These are phyloP conservation scores for Bromus sterilis DNA, from an alignment of 176 grass and related monocot species.

Conservation along the genomic window DNA sequence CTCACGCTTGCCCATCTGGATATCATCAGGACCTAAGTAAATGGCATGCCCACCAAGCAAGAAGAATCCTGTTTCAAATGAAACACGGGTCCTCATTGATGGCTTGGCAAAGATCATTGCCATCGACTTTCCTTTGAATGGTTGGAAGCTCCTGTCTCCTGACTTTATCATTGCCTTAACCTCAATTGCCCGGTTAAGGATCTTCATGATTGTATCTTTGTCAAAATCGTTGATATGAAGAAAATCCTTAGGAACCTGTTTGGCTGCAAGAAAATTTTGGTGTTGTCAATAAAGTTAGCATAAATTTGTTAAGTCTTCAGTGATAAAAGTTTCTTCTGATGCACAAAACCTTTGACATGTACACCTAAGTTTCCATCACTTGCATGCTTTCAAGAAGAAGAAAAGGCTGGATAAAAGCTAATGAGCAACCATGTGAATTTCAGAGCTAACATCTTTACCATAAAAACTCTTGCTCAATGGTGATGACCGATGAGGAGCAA, in stretches of 20 bases:
- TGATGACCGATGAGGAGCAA: background rate
- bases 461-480: background rate
- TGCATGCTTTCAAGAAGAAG: background rate
- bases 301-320: background rate
- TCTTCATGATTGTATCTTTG: slow-evolving; percentile 83
- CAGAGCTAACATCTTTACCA: background rate
- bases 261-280: slow-evolving; percentile 26
- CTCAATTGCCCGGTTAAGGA: slow-evolving; percentile 72
- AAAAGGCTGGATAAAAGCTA: background rate
- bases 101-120: slow-evolving; percentile 99
- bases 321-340: background rate
- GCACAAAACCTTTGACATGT: background rate
- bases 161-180: slow-evolving; percentile 80
- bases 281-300: background rate
- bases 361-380: background rate
- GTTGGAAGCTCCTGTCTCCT: slow-evolving; percentile 81
- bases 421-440: background rate
- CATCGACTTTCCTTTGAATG: slow-evolving; percentile 94
- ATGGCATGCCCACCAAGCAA: slow-evolving; percentile 92
- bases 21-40: slow-evolving; percentile 92
- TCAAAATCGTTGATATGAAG: slow-evolving; percentile 92
- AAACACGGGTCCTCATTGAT: slow-evolving; percentile 95
- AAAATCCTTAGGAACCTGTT: slow-evolving; percentile 70
- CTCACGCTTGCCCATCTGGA: slow-evolving; percentile 98
- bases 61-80: slow-evolving; percentile 95